These are phyloP conservation scores for Striga hermonthica DNA, from an alignment of 305 asterid genomes.

Conservation along the genomic window DNA sequence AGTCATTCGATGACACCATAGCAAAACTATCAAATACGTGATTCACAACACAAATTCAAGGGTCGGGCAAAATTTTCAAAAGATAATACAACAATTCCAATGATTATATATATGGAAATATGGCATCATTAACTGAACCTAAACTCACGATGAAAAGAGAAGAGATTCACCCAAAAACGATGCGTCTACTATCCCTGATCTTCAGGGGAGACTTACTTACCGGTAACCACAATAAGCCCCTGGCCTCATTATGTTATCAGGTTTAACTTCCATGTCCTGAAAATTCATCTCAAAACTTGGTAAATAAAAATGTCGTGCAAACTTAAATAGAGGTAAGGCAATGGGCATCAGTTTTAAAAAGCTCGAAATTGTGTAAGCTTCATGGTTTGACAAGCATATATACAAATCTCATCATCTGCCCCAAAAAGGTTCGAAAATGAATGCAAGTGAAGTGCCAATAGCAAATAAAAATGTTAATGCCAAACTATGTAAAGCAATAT, in stretches of 20 bases:
- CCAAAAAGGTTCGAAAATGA: not conserved
- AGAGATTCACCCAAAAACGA: constrained; percentile 12
- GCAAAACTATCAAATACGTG: no score
- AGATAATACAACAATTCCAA: no score
- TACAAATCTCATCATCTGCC: constrained; percentile 33
- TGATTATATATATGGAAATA: not conserved
- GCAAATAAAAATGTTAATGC: no score
- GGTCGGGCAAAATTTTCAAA: no score
- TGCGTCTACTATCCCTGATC: not conserved
- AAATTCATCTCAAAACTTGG: not conserved
- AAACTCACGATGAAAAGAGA: not conserved
- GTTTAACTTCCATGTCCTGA: not conserved
- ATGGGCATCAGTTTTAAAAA: constrained; percentile 9
- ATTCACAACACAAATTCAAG: no score
- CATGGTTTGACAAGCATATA: constrained; percentile 39
- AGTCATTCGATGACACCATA: no score
- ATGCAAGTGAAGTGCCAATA: not conserved
- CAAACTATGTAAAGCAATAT: no score
- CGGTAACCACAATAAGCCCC: not conserved
- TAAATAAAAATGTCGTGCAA: constrained; percentile 31
- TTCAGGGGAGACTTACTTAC: not conserved
- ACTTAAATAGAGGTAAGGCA: constrained; percentile 39
- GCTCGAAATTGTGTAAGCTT: constrained; percentile 16
- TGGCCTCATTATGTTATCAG: not conserved
- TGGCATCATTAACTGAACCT: constrained; percentile 29